phyloP scores from a whole-genome alignment of 2,329 filamentous ascomycete genomes.

The Calonectria hongkongensis region DNA sequence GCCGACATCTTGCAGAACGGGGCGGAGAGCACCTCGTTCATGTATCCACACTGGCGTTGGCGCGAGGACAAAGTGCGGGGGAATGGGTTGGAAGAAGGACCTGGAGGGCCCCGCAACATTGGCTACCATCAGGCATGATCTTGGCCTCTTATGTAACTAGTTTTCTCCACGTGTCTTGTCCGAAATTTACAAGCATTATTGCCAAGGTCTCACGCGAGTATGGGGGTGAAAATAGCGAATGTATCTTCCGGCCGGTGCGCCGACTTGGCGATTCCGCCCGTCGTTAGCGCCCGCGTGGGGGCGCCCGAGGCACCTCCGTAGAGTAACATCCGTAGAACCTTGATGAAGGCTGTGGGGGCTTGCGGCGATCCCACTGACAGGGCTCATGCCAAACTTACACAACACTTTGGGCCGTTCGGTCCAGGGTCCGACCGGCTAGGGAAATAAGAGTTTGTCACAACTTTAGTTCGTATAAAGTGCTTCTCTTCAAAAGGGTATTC shows the following conservation, averaged over 20 bases:
- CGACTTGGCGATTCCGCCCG: constrained; percentile 2
- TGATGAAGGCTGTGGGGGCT: not conserved
- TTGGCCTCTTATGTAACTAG: not conserved
- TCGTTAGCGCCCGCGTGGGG: not conserved
- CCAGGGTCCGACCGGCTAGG: not conserved
- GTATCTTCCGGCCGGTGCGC: not conserved
- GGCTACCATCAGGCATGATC: not conserved
- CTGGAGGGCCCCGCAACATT: constrained; percentile 33
- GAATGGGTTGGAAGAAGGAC: constrained; percentile 58
- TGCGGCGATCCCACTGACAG: not conserved
- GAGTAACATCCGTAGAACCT: not conserved
- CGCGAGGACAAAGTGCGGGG: constrained; percentile 50
- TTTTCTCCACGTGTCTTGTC: not conserved
- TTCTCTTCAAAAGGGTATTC: not conserved
- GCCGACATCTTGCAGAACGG: constrained; percentile 56
- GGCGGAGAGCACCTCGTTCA: constrained; percentile 53
- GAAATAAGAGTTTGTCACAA: not conserved
- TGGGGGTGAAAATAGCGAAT: constrained; percentile 2
- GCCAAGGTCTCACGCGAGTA: not conserved
- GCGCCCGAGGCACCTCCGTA: not conserved
- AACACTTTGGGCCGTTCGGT: not conserved
- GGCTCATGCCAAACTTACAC: constrained; percentile 11
- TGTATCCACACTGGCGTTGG: constrained; percentile 59
- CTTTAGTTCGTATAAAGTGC: not conserved
- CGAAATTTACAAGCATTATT: not conserved